phyloP scores from a whole-genome alignment of 768 basidiomycete species.

The Suillus sp. region DNA sequence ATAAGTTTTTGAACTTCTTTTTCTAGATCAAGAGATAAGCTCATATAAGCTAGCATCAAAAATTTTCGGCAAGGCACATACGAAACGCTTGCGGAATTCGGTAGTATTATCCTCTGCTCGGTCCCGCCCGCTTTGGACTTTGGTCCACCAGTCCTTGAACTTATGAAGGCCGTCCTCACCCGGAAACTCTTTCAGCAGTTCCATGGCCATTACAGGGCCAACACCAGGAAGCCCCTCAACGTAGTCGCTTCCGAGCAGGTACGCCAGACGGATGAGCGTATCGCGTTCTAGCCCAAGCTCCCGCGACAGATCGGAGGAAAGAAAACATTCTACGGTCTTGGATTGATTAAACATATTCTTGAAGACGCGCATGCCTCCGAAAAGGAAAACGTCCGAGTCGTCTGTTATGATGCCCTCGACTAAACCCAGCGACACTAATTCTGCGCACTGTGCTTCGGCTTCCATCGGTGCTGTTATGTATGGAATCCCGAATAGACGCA shows the following conservation, averaged over 20 bases:
- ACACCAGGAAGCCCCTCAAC: constrained; percentile 90
- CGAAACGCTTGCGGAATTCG: constrained; percentile 83
- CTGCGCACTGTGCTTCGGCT: constrained; percentile 98
- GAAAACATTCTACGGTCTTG: constrained; percentile 97
- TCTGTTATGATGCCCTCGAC: constrained; percentile 99
- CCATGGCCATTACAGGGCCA: constrained; percentile 96
- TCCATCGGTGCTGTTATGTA: constrained; percentile 99
- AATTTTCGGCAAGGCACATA: constrained; percentile 44
- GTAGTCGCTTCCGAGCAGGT: constrained; percentile 96
- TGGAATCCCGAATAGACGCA: constrained; percentile 94
- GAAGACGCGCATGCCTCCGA: constrained; percentile 93
- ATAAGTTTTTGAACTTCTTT: constrained; percentile 84
- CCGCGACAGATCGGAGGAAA: constrained; percentile 77
- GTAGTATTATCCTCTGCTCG: constrained; percentile 68
- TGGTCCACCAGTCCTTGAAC: constrained; percentile 94
- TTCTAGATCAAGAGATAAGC: constrained; percentile 54
- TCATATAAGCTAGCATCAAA: constrained; percentile 13
- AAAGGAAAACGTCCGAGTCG: constrained; percentile 98
- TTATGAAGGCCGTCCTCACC: constrained; percentile 80
- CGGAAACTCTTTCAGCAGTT: constrained; percentile 90
- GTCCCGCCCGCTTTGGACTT: constrained; percentile 90
- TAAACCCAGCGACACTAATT: constrained; percentile 78
- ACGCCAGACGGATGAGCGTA: constrained; percentile 85
- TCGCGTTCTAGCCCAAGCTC: constrained; percentile 89
- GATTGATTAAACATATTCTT: constrained; percentile 99